A percentile compares a stretch with the other conserved stretches of the same genome.
Conservation (phyloP, 495 filamentous ascomycete genomes). For the Friedmanniomyces endolithicus region DNA sequence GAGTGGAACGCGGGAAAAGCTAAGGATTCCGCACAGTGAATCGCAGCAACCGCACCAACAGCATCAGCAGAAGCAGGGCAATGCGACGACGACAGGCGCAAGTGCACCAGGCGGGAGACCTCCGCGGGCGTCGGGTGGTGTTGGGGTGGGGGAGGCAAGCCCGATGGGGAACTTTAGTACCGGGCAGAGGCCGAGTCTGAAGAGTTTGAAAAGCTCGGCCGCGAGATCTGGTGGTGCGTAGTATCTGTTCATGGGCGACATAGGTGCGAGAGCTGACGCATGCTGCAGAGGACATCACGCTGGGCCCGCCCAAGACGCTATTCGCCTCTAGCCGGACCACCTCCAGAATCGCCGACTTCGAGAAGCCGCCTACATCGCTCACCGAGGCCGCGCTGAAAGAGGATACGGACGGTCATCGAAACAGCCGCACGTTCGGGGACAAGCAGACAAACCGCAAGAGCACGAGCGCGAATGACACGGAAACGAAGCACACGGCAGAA, state of each 20-base stretch:
- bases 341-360: constrained; percentile 7
- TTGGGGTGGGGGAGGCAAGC: constrained; percentile 6
- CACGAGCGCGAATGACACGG: constrained; percentile 36
- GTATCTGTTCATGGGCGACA: too few species aligned
- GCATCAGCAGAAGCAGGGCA: constrained; percentile 11
- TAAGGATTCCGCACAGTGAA: constrained; percentile 21
- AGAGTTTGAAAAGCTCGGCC: not conserved
- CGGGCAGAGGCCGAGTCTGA: constrained; percentile 12
- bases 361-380: constrained; percentile 13
- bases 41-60: constrained; percentile 8
- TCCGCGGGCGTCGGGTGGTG: not conserved
- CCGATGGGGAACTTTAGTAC: constrained; percentile 20
- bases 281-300: constrained; percentile 15
- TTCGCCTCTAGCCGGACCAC: constrained; percentile 17
- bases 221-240: constrained; percentile 11
- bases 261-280: not conserved
- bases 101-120: not conserved
- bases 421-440: constrained; percentile 21
- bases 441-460: constrained; percentile 23
- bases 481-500: constrained; percentile 40
- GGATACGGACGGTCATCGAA: constrained; percentile 9
- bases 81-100: not conserved
- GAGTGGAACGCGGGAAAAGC: constrained; percentile 12
- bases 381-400: constrained; percentile 19
- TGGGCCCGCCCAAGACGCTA: constrained; percentile 13